Percentiles rank a stretch among this genome's conserved stretches.
Evolutionary conservation across 1,284 basidiomycete species (phyloP).

Genomic region (Jaminaea rosea): DNA sequence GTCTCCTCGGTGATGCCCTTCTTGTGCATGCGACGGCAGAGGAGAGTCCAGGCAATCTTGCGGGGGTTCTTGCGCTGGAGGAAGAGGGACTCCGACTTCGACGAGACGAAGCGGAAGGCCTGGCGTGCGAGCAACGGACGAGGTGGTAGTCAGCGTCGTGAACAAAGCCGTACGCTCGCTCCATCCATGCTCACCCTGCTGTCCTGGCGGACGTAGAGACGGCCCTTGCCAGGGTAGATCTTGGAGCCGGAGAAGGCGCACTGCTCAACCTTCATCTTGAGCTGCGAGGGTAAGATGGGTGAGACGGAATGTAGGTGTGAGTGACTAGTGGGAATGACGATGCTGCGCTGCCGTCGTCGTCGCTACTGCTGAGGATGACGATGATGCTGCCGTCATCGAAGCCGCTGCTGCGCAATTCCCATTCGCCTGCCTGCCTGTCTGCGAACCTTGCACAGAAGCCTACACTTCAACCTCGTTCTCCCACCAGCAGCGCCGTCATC

Average conservation of each 20-base stretch:
- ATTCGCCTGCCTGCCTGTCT: too few relatives aligned
- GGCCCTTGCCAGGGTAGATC: slow-evolving; percentile 47
- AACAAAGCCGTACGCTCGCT: not conserved
- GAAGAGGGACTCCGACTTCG: slow-evolving; percentile 81
- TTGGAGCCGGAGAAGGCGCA: slow-evolving; percentile 46
- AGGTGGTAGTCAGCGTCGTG: not conserved
- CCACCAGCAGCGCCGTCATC: too few relatives aligned
- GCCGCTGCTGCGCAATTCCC: too few relatives aligned
- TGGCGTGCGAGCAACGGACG: slow-evolving; percentile 2
- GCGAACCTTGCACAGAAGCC: too few relatives aligned
- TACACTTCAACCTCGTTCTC: too few relatives aligned
- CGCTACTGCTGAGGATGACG: too few relatives aligned
- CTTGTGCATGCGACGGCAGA: slow-evolving; percentile 98
- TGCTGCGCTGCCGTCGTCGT: too few relatives aligned
- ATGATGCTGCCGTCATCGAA: too few relatives aligned
- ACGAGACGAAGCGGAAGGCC: slow-evolving; percentile 46
- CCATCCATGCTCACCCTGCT: slow-evolving; percentile 36
- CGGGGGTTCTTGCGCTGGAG: slow-evolving; percentile 99
- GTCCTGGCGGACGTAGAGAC: slow-evolving; percentile 46
- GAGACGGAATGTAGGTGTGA: too few relatives aligned
- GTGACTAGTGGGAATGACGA: too few relatives aligned
- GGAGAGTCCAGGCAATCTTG: slow-evolving; percentile 96
- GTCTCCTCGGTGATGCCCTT: slow-evolving; percentile 98
- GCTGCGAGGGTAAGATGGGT: too few relatives aligned
- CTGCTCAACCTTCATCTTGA: slow-evolving; percentile 47